These are phyloP conservation scores for Schizochytrium sp. DNA, from an alignment of 108 stramenopile genomes.

Conservation along the genomic window DNA sequence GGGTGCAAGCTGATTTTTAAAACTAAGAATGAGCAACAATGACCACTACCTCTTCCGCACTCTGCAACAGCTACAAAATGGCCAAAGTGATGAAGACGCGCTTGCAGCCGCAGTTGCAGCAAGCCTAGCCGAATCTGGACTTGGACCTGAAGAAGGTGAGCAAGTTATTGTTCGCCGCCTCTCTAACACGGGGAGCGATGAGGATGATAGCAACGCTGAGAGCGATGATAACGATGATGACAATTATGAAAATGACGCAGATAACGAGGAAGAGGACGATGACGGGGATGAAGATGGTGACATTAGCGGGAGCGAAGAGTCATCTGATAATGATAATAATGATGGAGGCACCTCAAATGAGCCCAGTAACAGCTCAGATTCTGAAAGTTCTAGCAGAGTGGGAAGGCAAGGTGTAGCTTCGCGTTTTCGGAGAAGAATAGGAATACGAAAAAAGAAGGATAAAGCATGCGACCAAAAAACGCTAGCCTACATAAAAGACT, in stretches of 20 bases:
- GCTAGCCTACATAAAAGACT: background rate
- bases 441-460: no score
- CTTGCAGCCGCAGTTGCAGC: conserved; percentile 5
- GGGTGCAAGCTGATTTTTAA: background rate
- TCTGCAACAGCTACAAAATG: background rate
- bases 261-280: no score
- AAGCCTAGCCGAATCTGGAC: background rate
- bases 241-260: no score
- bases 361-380: no score
- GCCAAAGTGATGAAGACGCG: conserved; percentile 29
- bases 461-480: background rate
- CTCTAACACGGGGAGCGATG: background rate
- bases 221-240: background rate
- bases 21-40: background rate
- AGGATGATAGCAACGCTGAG: background rate
- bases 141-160: conserved; percentile 25
- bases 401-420: no score
- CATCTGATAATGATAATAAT: no score
- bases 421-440: no score
- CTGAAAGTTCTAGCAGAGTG: no score
- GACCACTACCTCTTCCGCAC: conserved; percentile 5
- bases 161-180: background rate
- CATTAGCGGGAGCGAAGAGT: no score
- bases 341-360: no score
- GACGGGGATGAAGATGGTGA: no score